These are phyloP conservation scores for Delonix regia DNA, from an alignment of 306 rosid genomes.

Conservation along the genomic window DNA sequence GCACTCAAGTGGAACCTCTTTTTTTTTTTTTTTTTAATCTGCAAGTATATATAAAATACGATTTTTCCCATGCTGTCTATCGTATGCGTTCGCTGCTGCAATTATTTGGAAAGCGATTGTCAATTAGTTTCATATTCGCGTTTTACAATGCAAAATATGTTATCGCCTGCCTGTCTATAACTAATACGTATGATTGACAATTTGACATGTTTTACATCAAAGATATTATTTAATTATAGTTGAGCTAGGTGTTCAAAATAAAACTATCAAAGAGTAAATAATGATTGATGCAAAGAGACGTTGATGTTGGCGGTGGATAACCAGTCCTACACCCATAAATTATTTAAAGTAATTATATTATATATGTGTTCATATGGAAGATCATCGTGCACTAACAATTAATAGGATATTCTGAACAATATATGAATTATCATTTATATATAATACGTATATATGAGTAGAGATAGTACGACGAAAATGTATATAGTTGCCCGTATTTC, in stretches of 20 bases:
- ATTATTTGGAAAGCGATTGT: slow-evolving; percentile 17
- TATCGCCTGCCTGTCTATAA: neutral
- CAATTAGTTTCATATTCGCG: neutral
- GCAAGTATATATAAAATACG: slow-evolving; percentile 13
- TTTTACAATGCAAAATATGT: neutral
- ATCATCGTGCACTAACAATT: no score
- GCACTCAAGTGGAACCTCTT: slow-evolving; percentile 35
- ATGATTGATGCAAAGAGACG: neutral
- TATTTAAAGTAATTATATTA: neutral
- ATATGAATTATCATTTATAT: no score
- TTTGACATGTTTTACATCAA: neutral
- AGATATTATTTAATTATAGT: neutral
- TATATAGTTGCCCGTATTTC: no score
- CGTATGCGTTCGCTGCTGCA: neutral
- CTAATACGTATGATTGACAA: neutral
- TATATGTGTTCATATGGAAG: no score
- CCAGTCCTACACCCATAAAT: neutral
- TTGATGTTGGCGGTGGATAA: neutral
- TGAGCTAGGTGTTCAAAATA: neutral
- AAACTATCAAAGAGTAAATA: neutral
- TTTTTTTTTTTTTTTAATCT: neutral
- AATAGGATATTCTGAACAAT: no score
- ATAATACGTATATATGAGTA: no score
- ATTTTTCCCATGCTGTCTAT: slow-evolving; percentile 20
- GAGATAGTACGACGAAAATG: no score